phyloP scores from a whole-genome alignment of 345 rosid genomes.

The Rhodomyrtus tomentosa region DNA sequence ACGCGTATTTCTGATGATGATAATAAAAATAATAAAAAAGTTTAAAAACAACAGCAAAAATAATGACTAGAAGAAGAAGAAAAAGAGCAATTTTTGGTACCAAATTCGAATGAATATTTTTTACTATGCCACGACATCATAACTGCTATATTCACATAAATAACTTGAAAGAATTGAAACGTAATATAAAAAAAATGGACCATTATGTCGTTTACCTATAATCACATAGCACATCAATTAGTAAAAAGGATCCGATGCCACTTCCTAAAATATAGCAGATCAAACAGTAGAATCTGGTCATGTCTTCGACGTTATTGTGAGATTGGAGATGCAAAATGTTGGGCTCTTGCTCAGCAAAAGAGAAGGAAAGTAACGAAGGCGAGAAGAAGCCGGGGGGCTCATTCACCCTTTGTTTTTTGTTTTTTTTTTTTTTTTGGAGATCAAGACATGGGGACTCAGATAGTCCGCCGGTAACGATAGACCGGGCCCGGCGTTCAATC shows the following conservation, averaged over 20 bases:
- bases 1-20: accelerated
- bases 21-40: background rate
- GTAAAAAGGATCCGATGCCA: background rate
- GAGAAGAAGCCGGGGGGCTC: too few species aligned
- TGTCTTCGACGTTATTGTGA: background rate
- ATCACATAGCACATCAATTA: background rate
- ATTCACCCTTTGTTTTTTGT: too few species aligned
- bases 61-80: background rate
- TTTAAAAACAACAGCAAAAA: background rate
- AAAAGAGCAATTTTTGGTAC: background rate
- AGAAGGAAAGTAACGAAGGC: background rate
- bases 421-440: background rate
- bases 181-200: accelerated
- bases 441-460: background rate
- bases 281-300: background rate
- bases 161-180: background rate
- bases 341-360: background rate
- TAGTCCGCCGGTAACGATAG: background rate
- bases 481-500: background rate
- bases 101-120: accelerated
- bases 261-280: background rate
- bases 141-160: background rate
- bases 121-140: background rate
- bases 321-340: background rate
- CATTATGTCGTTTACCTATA: background rate